Percentiles rank a stretch among this genome's conserved stretches.
Conservation (phyloP, 164 flowering plant genomes). For the Cinnamomum chago region DNA sequence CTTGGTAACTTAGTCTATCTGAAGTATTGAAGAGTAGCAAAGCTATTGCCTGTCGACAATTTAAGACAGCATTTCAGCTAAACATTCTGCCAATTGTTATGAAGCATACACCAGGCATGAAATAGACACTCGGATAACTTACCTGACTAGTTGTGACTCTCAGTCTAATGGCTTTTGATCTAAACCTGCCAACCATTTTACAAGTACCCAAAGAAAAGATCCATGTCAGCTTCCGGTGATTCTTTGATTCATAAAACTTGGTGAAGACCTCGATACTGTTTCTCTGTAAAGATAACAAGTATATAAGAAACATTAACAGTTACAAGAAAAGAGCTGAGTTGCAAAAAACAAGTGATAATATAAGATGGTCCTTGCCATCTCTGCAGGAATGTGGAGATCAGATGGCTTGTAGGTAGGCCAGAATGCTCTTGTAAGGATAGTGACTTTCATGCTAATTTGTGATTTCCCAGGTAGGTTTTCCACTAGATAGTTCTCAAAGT, state of each 20-base stretch:
- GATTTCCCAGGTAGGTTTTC: background rate
- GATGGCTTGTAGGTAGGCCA: background rate
- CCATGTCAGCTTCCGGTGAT: background rate
- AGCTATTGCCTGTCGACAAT: background rate
- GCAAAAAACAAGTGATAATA: background rate
- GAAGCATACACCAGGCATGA: background rate
- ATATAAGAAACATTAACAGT: background rate
- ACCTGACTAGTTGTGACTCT: background rate
- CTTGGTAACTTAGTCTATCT: constrained; percentile 25
- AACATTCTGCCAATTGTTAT: background rate
- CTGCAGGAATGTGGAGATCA: background rate
- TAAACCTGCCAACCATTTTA: background rate
- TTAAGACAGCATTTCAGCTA: background rate
- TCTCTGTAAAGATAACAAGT: background rate
- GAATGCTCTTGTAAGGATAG: background rate
- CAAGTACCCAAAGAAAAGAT: background rate
- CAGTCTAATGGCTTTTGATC: background rate
- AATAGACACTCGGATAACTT: background rate
- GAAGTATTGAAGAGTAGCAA: constrained; percentile 22
- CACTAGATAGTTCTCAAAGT: background rate
- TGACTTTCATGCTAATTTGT: background rate
- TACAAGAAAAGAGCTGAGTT: background rate
- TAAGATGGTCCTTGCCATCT: background rate
- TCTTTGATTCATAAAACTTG: background rate
- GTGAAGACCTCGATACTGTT: background rate